Base-by-base conservation (phyloP, 1,139 yeast species). In the Taphrina pruni region DNA sequence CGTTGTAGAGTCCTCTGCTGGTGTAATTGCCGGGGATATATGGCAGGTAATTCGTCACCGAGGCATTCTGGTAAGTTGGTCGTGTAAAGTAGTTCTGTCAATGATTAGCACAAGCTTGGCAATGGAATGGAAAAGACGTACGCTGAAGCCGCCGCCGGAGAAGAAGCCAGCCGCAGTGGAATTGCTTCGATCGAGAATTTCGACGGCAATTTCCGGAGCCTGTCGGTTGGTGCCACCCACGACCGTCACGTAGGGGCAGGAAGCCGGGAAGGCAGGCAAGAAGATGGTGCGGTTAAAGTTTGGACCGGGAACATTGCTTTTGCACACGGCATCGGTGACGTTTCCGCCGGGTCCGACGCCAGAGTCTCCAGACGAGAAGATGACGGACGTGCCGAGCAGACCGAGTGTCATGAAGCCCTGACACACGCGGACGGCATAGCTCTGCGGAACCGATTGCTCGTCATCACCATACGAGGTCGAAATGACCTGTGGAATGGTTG, bases 381-480 rank as follows among this genome's bases (percentile, higher is more conserved):
- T 41, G 17, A 62, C 57, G 11, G 60, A 51, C 21, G 57, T 62
- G 26, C 66, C 66, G 35, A 54, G 43, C 7, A 62, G 43, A 7
- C 60, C 66, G 41, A 62, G 52, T 9, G 60, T 43, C 66, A 62
- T 62, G 54, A 62, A 62, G n/a, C 66, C 66, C 11, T 43, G 26
- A 21, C 66, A 62, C 52, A 62, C 66, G 12, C 60, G 50, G 8
- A 9, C 52, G 36, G 57, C 57, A 38, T 62, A 62, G 12, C 56
- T 26, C n/a, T 14, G 41, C 35, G 66, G 66, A 5, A 62, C 32
- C 45, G 56, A 32, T 39, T 43, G 58, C 54, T 62, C 66, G 41
- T 52, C 56, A 45, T 62, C 66, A 9, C 66, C 66, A 21, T 62
- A 62, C 7, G 66, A 62, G 26, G 57, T 62, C 21, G 66, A 62